phyloP scores from a whole-genome alignment of 345 rosid genomes.

The Syzygium aromaticum region DNA sequence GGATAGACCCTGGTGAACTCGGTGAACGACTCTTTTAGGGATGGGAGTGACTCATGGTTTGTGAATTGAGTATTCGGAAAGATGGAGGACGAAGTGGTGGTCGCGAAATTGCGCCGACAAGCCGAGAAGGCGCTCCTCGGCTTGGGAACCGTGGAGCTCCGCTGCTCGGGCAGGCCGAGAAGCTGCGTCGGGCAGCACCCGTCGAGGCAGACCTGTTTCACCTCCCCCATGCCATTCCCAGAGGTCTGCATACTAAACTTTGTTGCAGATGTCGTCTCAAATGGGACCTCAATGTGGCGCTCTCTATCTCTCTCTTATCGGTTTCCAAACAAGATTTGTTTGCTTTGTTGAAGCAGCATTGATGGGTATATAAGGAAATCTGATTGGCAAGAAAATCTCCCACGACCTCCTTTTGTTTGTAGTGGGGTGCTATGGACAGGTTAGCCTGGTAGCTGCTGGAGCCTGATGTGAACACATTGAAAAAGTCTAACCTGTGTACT shows the following conservation, averaged over 20 bases:
- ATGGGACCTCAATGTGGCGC: neutral
- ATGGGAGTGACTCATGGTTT: conserved; percentile 78
- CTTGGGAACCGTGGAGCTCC: conserved; percentile 14
- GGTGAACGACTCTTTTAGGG: conserved; percentile 45
- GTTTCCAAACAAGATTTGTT: neutral
- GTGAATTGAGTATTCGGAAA: conserved; percentile 67
- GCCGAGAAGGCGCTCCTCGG: conserved; percentile 43
- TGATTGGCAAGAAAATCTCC: neutral
- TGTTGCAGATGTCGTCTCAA: conserved; percentile 18
- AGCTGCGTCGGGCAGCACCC: conserved; percentile 60
- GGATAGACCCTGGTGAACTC: conserved; percentile 67
- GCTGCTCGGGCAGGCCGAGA: conserved; percentile 22
- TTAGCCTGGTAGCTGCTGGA: neutral
- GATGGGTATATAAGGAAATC: neutral
- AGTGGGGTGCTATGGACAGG: neutral
- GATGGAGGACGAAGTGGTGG: conserved; percentile 46
- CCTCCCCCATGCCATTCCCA: conserved; percentile 22
- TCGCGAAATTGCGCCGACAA: conserved; percentile 55
- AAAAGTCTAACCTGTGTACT: conserved; percentile 13
- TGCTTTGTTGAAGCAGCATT: neutral
- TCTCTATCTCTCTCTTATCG: neutral
- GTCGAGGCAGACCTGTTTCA: conserved; percentile 32
- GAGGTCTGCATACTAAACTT: neutral
- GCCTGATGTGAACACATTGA: conserved; percentile 8
- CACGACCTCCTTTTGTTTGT: neutral